Evolutionary conservation across 306 rosid species (phyloP), one percentile per base, ranked within the genome.

Genomic region (Lathyrus sativus): DNA sequence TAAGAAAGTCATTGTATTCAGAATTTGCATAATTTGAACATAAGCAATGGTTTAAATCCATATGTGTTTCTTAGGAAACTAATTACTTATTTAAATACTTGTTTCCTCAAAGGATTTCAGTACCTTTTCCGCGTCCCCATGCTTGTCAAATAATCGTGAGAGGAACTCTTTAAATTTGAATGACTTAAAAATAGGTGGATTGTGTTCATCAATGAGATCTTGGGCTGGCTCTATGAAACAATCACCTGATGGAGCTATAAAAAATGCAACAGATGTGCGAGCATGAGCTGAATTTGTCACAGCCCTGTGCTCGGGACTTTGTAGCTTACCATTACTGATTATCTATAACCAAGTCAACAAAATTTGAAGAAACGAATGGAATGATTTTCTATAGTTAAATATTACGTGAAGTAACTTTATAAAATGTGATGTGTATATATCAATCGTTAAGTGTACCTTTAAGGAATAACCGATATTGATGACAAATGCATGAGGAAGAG

Each of bases 401-500:
- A 5, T 31, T 31, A 41, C 10, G 12, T 10, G n/a, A 41, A 11
- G 45, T 41, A 41, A 41, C 37, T 31, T 5, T 31, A 31, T 5
- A 31, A 1, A 31, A 31, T 31, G 5, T 29, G 5, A 29, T 29
- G 33, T 31, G 9, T 33, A 33, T 33, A 33, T 9, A 6, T 33
- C 9, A 33, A 33, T 33, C 2, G 0, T 6, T 33, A 33, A 1
- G 9, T 33, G 38, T 33, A 33, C 38, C 38, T 33, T 33, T 33
- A 33, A 33, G 38, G 38, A 6, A 33, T 19, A 12, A 51, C 76
- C 73, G 4, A 74, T n/a, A 19, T 58, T 79, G 3, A 79, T 59
- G 10, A 65, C 56, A 64, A 70, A 79, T 31, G 80, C 83, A 43
- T 65, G 15, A 14, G 80, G 80, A 70, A 65, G 7, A 12, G 77